Evolutionary conservation across 2,329 filamentous ascomycete species (phyloP), one percentile per base, ranked within the genome.

Genomic region (Helminthosporium solani): DNA sequence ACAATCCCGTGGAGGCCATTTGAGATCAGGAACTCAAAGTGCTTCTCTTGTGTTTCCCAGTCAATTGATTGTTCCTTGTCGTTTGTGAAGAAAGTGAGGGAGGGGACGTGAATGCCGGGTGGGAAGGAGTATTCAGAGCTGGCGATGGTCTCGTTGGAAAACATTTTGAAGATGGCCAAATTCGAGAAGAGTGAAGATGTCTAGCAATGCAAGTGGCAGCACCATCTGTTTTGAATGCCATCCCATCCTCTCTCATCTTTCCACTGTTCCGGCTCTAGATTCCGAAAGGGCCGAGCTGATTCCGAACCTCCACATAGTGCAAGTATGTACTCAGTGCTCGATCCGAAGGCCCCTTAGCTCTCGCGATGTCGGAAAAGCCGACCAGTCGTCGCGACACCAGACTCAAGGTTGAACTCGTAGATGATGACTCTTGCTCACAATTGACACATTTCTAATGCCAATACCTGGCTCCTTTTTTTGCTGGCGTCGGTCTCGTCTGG

Each of bases 31-130:
- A 80, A 81, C 54, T 78, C 70, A 19, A 81, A 63, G 47, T 82
- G 80, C 51, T 73, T 71, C 45, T 73, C 73, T 57, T 83, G 78
- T 1, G 77, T 61, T 5, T 73, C 68, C 79, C 78, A 82, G 56
- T 83, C 78, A 31, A 82, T 77, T 33, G 79, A 76, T 55, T 82
- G 79, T 3, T 56, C 64, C 21, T 61, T 55, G 47, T 75, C 71
- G 45, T 73, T 66, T 37, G 70, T 66, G 60, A 82, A 83, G 72
- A 75, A 83, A 3, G 79, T 82, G 55, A 83, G 60, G 16, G 72
- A 75, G 1, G 79, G 80, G n/a, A 78, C 79, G 50, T 82, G 79
- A 38, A 83, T 77, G 3, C 79, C 79, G 1, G 74, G 71, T 23
- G 78, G 75, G 52, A 72, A 76, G 5, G 72, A 58, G 46, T 61